Evolutionary conservation across 2,329 filamentous ascomycete species (phyloP), one percentile per base, ranked within the genome.

Genomic region (Fusarium nygamai): DNA sequence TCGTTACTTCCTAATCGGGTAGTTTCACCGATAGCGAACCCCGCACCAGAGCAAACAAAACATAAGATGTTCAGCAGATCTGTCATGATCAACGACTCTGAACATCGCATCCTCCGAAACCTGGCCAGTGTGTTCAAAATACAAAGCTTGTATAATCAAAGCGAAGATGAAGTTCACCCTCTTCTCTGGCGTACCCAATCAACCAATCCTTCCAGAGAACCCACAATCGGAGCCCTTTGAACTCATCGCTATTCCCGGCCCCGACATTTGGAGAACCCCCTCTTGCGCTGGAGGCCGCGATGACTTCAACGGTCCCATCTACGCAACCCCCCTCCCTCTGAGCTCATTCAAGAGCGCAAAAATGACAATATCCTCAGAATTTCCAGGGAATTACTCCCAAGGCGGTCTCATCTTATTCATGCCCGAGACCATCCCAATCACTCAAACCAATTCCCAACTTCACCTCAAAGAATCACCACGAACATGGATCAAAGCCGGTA

Each of bases 221-320:
- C 61, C 48, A 22, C 24, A 7, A 8, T 16, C 34, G 4, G 20
- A 66, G 7, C 6, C 34, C 2, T 66, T 66, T 13, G 47, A 56
- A 39, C 48, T 66, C 16, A 3, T n/a, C 5, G 64, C 61, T 14
- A 11, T 47, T 3, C 33, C 61, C 0, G 64, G 64, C 2, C 64
- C 64, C 1, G 64, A 66, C 29, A 36, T 66, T 2, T 66, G 64
- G 64, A 50, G 64, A 29, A 66, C 64, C 29, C 64, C 64, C 3
- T 14, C 48, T 8, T 57, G 29, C 19, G 61, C 61, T 19, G 64
- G 64, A 31, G 64, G 64, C 5, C 47, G 64, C 51, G 48, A 66
- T 12, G 47, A 65, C 20, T 66, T 66, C 11, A 57, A 27, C 11
- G 64, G 64, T 0, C 61, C 64, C 16, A 66, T 66, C 7, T 66